These are phyloP conservation scores for Oleoguttula mirabilis DNA, from an alignment of 495 filamentous ascomycete species.

Conservation along the genomic window DNA sequence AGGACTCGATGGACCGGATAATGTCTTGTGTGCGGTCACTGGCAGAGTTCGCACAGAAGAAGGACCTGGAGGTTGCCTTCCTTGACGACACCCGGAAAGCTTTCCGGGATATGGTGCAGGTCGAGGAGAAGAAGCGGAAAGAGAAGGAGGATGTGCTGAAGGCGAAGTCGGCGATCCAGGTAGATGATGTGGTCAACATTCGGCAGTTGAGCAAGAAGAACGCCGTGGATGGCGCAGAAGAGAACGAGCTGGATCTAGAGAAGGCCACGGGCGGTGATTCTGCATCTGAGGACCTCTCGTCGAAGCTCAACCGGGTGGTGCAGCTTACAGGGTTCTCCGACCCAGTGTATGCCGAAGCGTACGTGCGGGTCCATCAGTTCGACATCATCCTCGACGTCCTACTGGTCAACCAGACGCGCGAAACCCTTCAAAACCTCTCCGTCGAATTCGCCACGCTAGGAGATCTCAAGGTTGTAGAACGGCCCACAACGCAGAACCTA, in stretches of 20 bases:
- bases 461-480: conserved; percentile 95
- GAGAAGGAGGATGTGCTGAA: conserved; percentile 84
- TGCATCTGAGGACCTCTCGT: conserved; percentile 70
- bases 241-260: conserved; percentile 80
- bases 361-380: conserved; percentile 97
- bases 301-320: conserved; percentile 90
- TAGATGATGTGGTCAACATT: conserved; percentile 88
- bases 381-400: conserved; percentile 97
- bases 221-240: conserved; percentile 67
- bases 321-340: conserved; percentile 98
- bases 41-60: conserved; percentile 78
- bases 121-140: conserved; percentile 91
- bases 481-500: conserved; percentile 89
- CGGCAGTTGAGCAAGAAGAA: conserved; percentile 90
- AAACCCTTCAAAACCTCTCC: conserved; percentile 91
- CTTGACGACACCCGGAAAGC: conserved; percentile 92
- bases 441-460: conserved; percentile 97
- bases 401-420: conserved; percentile 92
- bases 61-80: conserved; percentile 83
- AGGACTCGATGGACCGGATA: conserved; percentile 93
- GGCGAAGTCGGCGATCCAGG: conserved; percentile 86
- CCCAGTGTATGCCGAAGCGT: conserved; percentile 94
- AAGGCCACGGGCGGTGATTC: conserved; percentile 87
- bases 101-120: conserved; percentile 95
- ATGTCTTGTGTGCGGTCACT: conserved; percentile 93